Conservation (phyloP, 371 early-diverging fungal genomes). For the Quaeritorhiza haematococci region DNA sequence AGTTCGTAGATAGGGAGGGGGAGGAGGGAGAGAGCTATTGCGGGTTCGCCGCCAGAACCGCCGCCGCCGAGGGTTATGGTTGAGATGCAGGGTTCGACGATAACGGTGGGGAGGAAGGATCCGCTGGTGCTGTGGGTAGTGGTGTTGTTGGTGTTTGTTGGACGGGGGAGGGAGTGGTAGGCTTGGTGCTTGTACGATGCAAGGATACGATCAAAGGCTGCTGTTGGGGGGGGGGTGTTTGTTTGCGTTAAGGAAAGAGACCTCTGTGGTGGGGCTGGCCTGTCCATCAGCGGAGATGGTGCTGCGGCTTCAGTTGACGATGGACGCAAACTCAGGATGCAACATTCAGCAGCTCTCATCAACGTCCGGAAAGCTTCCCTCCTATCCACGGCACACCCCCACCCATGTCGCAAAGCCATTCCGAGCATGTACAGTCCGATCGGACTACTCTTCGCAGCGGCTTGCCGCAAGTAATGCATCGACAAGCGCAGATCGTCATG, state of each 20-base stretch:
- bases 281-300: background rate
- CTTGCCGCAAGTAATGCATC: slow-evolving; percentile 15
- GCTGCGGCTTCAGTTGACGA: background rate
- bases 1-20: slow-evolving; percentile 32
- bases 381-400: slow-evolving; percentile 19
- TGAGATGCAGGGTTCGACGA: too few relatives aligned
- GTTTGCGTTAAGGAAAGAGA: background rate
- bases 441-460: slow-evolving; percentile 15
- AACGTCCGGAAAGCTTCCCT: background rate
- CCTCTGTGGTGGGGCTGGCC: too few relatives aligned
- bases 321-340: background rate
- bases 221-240: background rate
- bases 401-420: slow-evolving; percentile 25
- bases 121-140: background rate
- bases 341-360: background rate
- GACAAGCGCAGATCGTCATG: slow-evolving; percentile 10
- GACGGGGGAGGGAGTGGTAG: background rate
- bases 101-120: too few relatives aligned
- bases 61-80: too few relatives aligned
- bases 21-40: slow-evolving; percentile 2
- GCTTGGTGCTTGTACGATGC: background rate
- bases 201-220: background rate
- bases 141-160: background rate
- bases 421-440: slow-evolving; percentile 23
- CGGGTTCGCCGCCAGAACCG: background rate